Evolutionary conservation across 2,329 filamentous ascomycete genomes (phyloP).

Genomic region (Colletotrichum ledebouriae): DNA sequence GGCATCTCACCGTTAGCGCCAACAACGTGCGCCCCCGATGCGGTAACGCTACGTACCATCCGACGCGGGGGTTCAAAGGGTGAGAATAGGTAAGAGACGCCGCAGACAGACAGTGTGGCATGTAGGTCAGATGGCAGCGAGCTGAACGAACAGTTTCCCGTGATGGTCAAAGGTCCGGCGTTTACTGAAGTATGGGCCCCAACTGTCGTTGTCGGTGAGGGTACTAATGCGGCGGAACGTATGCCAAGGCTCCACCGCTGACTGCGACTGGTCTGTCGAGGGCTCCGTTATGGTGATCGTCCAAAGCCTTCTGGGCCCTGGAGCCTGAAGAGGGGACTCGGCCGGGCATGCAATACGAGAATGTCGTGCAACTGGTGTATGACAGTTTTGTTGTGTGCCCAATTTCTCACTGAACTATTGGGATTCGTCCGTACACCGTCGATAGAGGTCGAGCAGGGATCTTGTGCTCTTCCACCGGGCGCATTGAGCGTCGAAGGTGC

Average conservation of each 20-base stretch:
- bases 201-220: constrained; percentile 6
- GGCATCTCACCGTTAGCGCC: constrained; percentile 17
- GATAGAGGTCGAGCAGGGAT: neutral
- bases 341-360: constrained; percentile 35
- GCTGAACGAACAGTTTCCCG: constrained; percentile 17
- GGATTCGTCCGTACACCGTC: neutral
- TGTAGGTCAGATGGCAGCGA: constrained; percentile 14
- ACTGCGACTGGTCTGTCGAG: constrained; percentile 20
- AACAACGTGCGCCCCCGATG: constrained; percentile 23
- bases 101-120: constrained; percentile 13
- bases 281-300: constrained; percentile 26
- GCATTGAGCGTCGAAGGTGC: constrained; percentile 21
- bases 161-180: constrained; percentile 11
- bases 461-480: constrained; percentile 2
- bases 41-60: constrained; percentile 13
- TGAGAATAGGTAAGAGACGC: neutral
- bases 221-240: constrained; percentile 35
- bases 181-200: neutral
- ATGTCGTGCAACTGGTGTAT: constrained; percentile 32
- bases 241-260: constrained; percentile 21
- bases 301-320: constrained; percentile 16
- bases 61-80: constrained; percentile 11
- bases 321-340: constrained; percentile 11
- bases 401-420: constrained; percentile 12
- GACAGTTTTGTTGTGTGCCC: neutral